Conservation (phyloP, 306 rosid genomes). For the Urtica urens region DNA sequence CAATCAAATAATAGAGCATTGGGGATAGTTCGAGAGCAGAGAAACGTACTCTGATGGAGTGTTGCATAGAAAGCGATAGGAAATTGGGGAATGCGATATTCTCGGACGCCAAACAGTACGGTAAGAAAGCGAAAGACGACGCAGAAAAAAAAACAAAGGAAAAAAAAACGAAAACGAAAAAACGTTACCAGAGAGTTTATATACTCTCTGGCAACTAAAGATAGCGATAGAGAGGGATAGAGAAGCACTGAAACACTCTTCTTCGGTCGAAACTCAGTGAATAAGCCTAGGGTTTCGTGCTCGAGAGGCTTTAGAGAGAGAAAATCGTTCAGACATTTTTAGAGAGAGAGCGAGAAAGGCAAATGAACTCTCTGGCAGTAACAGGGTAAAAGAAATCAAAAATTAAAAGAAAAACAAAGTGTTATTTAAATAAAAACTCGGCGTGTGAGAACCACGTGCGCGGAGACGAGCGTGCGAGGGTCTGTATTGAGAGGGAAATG, state of each 20-base stretch:
- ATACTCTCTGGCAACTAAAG: background rate
- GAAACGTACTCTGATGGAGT: background rate
- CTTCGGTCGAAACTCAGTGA: background rate
- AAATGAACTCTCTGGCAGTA: background rate
- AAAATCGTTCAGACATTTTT: background rate
- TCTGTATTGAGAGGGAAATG: too few species aligned
- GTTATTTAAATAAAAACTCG: background rate
- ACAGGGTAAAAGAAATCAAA: background rate
- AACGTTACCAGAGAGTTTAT: background rate
- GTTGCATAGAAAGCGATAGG: conserved; percentile 1
- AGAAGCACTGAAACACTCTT: too few species aligned
- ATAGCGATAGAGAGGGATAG: conserved; percentile 3
- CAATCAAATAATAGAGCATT: background rate
- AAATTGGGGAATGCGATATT: background rate
- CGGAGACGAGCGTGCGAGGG: background rate
- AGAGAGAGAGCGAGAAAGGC: background rate
- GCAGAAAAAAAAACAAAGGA: background rate
- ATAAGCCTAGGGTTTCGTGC: conserved; percentile 16
- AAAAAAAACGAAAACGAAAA: background rate
- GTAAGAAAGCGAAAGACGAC: background rate
- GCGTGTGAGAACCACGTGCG: conserved; percentile 13
- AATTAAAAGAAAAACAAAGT: background rate
- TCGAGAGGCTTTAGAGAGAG: conserved; percentile 1
- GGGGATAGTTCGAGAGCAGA: background rate
- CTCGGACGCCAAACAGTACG: conserved; percentile 17